These are phyloP conservation scores for Vaccinium macrocarpon DNA, from an alignment of 148 eudicot species.

Conservation along the genomic window DNA sequence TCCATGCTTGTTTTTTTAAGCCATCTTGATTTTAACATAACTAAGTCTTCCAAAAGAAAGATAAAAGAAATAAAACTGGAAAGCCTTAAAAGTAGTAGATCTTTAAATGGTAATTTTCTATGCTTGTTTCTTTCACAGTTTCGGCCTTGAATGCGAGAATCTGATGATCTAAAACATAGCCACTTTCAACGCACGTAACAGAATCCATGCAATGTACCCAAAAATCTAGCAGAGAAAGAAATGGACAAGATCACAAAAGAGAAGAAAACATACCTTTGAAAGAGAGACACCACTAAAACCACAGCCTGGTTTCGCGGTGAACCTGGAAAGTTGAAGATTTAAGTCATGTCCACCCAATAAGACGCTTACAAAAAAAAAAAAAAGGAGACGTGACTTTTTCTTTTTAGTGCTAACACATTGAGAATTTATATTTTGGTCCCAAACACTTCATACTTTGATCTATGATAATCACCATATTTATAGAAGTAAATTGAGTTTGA, in stretches of 20 bases:
- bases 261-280: conserved; percentile 14
- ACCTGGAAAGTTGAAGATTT: background rate
- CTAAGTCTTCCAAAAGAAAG: background rate
- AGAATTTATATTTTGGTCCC: background rate
- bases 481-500: background rate
- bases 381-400: background rate
- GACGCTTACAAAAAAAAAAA: background rate
- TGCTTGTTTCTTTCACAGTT: background rate
- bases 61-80: background rate
- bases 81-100: background rate
- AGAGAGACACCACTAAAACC: conserved; percentile 9
- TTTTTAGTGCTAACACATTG: background rate
- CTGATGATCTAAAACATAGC: background rate
- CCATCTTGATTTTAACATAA: background rate
- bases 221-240: background rate
- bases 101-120: background rate
- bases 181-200: background rate
- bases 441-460: background rate
- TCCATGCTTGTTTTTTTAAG: background rate
- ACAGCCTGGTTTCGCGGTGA: background rate
- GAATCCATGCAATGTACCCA: background rate
- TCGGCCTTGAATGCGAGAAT: background rate
- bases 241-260: background rate
- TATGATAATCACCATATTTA: background rate
- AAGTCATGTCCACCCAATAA: conserved; percentile 5